phyloP scores from a whole-genome alignment of 2,329 filamentous ascomycete genomes.

The Beauveria scarabaeidicola region DNA sequence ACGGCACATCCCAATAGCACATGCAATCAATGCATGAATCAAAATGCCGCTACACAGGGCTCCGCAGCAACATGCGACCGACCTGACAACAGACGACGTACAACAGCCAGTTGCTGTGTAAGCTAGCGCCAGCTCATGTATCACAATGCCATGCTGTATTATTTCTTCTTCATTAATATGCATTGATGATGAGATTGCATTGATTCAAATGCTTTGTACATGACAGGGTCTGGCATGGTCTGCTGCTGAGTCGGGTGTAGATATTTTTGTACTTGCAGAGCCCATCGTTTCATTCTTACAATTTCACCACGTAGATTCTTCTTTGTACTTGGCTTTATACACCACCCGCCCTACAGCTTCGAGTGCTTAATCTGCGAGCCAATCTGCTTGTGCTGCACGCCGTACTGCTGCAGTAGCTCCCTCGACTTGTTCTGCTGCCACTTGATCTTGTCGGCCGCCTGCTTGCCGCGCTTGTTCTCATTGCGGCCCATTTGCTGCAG shows the following conservation, averaged over 20 bases:
- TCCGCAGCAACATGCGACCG: background rate
- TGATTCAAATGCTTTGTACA: no score
- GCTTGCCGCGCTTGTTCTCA: slow-evolving; percentile 63
- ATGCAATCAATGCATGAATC: background rate
- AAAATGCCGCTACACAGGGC: background rate
- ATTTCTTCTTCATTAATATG: no score
- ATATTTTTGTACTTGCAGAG: background rate
- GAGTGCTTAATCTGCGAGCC: slow-evolving; percentile 42
- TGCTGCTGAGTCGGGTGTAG: background rate
- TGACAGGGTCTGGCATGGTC: no score
- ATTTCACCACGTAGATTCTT: background rate
- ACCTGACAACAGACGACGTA: slow-evolving; percentile 1
- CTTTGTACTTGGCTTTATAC: background rate
- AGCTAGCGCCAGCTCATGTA: no score
- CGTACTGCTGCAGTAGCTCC: slow-evolving; percentile 55
- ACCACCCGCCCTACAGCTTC: slow-evolving; percentile 30
- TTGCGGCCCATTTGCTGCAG: slow-evolving; percentile 71
- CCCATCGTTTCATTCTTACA: background rate
- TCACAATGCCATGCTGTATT: no score
- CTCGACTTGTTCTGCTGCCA: slow-evolving; percentile 57
- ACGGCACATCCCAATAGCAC: background rate
- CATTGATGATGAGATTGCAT: no score
- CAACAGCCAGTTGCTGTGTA: background rate
- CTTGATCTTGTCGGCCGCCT: slow-evolving; percentile 52
- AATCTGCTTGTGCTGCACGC: slow-evolving; percentile 36